Percentiles rank a stretch among this genome's conserved stretches.
Evolutionary conservation across 371 early-diverging fungal genomes (phyloP).

Genomic region (Dipsacomyces acuminosporus): DNA sequence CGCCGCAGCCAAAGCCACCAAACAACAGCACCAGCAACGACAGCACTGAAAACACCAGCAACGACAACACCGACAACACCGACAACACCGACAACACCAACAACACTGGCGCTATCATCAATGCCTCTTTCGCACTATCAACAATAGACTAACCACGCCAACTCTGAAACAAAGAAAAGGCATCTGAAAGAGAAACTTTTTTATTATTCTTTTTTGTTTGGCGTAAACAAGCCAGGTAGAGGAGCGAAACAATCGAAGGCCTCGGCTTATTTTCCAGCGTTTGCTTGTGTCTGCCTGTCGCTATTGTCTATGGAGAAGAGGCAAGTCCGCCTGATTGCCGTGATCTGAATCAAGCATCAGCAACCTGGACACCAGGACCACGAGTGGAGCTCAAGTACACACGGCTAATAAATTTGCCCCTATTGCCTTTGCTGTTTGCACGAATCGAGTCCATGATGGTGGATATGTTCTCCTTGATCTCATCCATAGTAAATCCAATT

Average conservation of each 20-base stretch:
- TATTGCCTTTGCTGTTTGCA: slow-evolving; percentile 24
- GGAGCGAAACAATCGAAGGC: no score
- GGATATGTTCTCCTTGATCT: slow-evolving; percentile 26
- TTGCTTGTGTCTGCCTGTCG: not conserved
- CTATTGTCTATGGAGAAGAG: not conserved
- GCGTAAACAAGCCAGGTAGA: not conserved
- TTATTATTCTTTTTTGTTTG: not conserved
- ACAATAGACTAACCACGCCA: no score
- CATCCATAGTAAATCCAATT: slow-evolving; percentile 27
- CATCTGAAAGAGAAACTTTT: not conserved
- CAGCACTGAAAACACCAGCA: not conserved
- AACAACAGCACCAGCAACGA: not conserved
- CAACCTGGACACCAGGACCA: slow-evolving; percentile 43
- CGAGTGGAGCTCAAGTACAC: slow-evolving; percentile 45
- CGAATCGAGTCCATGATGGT: slow-evolving; percentile 39
- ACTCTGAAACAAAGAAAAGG: not conserved
- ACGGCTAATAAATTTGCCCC: slow-evolving; percentile 31
- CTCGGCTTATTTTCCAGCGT: no score
- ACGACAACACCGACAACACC: no score
- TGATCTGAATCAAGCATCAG: slow-evolving; percentile 15
- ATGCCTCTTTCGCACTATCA: no score
- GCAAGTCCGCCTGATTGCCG: no score
- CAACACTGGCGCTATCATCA: no score
- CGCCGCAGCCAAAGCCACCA: not conserved
- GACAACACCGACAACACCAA: no score